Evolutionary conservation across 192 early-diverging fungal species (phyloP), one percentile per base, ranked within the genome.

Genomic region (Diversispora epigaea): DNA sequence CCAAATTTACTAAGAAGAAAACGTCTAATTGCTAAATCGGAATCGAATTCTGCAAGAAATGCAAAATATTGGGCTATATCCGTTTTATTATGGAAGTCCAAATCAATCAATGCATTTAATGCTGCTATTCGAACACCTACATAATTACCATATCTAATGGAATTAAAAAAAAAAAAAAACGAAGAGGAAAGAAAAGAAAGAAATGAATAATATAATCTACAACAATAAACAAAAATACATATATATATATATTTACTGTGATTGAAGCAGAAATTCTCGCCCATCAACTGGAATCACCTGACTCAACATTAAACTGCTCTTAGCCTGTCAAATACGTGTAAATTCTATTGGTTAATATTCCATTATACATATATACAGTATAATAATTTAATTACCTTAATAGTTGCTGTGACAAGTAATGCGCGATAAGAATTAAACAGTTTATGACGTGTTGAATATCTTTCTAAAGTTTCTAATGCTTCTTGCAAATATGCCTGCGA

Each of bases 391-490:
- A 11, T n/a, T 57, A 57, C 57, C 57, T 22, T 58, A 22, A 58
- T 58, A 58, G 22, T 58, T 58, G 57, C n/a, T 58, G 19, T 9
- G 10, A 58, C 19, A 6, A 58, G n/a, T 22, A 58, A 19, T 58
- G 57, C n/a, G 14, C 22, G 57, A 25, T 68, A 68, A 21, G 66
- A 49, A 45, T 10, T 10, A 12, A 68, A 50, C 21, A 68, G 15
- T 14, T 45, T 21, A 50, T 68, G 15, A 21, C 66, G 66, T n/a
- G 6, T 43, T 9, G 4, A 14, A 49, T 68, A 68, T 50, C 66
- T 68, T n/a, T 68, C 46, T 19, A 68, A 49, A 8, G 15, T 45
- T 68, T 68, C 45, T 4, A 68, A 45, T 2, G 66, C 21, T 49
- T 68, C 66, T 49, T 68, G 10, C 15, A 68, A 58, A 22, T 58